Evolutionary conservation across 495 filamentous ascomycete genomes (phyloP).

Genomic region (Wilcoxina mikolae): DNA sequence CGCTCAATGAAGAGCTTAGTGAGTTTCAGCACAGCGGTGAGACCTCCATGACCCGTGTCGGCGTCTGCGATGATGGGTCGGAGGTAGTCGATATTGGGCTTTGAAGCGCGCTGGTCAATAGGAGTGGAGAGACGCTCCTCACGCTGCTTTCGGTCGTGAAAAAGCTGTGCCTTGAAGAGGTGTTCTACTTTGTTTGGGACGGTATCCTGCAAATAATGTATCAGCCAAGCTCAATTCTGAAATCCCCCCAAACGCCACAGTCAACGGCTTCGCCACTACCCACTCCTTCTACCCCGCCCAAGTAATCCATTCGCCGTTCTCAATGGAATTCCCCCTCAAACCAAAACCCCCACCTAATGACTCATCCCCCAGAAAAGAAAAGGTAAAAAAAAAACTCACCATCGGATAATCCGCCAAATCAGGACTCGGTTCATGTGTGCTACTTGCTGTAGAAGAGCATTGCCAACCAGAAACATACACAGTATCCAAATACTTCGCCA

Average conservation of each 20-base stretch:
- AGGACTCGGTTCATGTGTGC: slow-evolving; percentile 86
- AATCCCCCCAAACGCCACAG: background rate
- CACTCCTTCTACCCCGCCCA: too few relatives aligned
- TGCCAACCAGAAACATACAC: slow-evolving; percentile 99
- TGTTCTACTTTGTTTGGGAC: slow-evolving; percentile 97
- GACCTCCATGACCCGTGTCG: slow-evolving; percentile 90
- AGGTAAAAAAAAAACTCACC: slow-evolving; percentile 38
- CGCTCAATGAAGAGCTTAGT: slow-evolving; percentile 96
- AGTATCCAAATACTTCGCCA: slow-evolving; percentile 97
- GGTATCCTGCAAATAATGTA: slow-evolving; percentile 53
- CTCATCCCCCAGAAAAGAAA: background rate
- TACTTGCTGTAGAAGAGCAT: slow-evolving; percentile 87
- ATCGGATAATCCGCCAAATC: slow-evolving; percentile 98
- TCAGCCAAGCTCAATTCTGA: background rate
- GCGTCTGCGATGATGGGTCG: slow-evolving; percentile 94
- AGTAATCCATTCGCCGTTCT: too few relatives aligned
- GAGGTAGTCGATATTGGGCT: slow-evolving; percentile 83
- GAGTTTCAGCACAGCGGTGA: slow-evolving; percentile 97
- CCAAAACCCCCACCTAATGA: slow-evolving; percentile 7
- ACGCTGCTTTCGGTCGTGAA: slow-evolving; percentile 97
- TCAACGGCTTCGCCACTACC: too few relatives aligned
- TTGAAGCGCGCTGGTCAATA: slow-evolving; percentile 51
- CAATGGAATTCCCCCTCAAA: slow-evolving; percentile 14
- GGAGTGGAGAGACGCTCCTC: slow-evolving; percentile 79
- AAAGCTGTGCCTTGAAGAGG: slow-evolving; percentile 93